Evolutionary conservation across 2,329 filamentous ascomycete genomes (phyloP), one percentile per base, ranked within the genome.

Genomic region (Aspergillus pseudoterreus): DNA sequence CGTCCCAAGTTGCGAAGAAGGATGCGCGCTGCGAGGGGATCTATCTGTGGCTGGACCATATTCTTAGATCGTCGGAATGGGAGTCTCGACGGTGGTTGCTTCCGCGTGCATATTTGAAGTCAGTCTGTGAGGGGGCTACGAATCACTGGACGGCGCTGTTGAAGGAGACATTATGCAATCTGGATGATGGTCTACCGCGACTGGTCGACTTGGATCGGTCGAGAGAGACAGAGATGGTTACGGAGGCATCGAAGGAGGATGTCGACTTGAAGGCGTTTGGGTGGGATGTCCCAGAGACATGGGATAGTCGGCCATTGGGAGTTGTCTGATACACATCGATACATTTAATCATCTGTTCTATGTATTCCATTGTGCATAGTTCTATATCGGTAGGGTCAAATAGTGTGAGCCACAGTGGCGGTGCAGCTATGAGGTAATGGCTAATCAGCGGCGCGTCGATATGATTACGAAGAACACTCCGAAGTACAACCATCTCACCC

Each of bases 1-100:
- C 46, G 4, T 33, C 50, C 32, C 36, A 55, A 39, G 49, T 62
- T 51, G 22, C 53, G 30, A 59, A 65, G 24, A 43, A 55, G 22
- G 63, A 73, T 53, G 61, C 70, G 0, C 57, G 62, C 6, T 63
- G 63, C 33, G 76, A 82, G 63, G 76, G 70, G 2, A 48, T 77
- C 30, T 76, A 70, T 54, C 63, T 72, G 32, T 83, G 80, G 80
- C 57, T 80, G 22, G 57, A 72, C 8, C 77, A 81, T 58, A 66
- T 82, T 9, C 57, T 79, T 22, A 63, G 63, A 4, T 71, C 71
- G 10, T 46, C 64, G 3, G 59, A 63, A 2, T 78, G 74, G 75
- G 58, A 59, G 10, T 56, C 56, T 27, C 55, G 64, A 32, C 60
- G 64, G 30, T 58, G 52, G 27, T 51, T 60, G 14, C 59, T 71